Conservation (phyloP, 768 basidiomycete genomes). For the Tricholoma saponaceum region DNA sequence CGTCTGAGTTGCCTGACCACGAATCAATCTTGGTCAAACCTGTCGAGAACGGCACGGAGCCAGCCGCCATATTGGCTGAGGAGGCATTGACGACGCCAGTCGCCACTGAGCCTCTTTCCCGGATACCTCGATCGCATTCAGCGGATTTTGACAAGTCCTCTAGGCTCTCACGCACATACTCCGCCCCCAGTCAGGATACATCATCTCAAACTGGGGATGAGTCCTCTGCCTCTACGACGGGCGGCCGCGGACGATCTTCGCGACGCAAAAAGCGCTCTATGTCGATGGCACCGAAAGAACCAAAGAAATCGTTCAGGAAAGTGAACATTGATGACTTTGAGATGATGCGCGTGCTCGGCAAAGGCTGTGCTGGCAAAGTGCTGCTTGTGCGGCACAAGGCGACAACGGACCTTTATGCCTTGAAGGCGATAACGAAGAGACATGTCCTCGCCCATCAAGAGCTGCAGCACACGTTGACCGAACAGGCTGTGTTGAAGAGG, state of each 20-base stretch:
- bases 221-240: constrained; percentile 63
- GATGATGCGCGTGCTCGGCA: constrained; percentile 94
- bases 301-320: constrained; percentile 62
- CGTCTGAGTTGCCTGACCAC: constrained; percentile 4
- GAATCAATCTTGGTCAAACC: constrained; percentile 1
- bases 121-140: constrained; percentile 76
- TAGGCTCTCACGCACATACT: constrained; percentile 58
- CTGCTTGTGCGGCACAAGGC: constrained; percentile 82
- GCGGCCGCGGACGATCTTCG: constrained; percentile 27
- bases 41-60: background rate
- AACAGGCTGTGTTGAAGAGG: constrained; percentile 91
- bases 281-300: constrained; percentile 43
- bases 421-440: constrained; percentile 98
- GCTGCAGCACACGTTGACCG: constrained; percentile 92
- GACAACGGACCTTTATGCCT: constrained; percentile 72
- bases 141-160: constrained; percentile 65
- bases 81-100: constrained; percentile 15
- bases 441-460: constrained; percentile 97
- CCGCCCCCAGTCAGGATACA: constrained; percentile 42
- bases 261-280: constrained; percentile 50
- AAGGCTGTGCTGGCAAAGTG: constrained; percentile 97
- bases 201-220: constrained; percentile 70
- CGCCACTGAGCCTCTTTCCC: constrained; percentile 19
- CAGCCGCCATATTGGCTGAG: constrained; percentile 3
- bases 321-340: constrained; percentile 91